Conservation (phyloP, 1,139 yeast species). For the Schizosaccharomyces versatilis region DNA sequence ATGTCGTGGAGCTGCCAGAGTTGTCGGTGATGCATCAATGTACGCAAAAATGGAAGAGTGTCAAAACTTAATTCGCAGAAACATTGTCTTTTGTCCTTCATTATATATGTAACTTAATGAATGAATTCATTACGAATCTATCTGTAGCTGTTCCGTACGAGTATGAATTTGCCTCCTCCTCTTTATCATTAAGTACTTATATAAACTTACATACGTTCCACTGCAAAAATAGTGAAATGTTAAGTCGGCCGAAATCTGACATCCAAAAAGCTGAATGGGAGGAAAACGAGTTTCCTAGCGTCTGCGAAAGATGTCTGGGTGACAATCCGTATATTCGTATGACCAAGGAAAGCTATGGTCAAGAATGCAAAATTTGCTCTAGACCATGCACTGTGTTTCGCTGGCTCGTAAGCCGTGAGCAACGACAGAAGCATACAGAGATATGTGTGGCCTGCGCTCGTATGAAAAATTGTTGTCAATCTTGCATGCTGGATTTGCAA, state of each 20-base stretch:
- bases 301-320: constrained; percentile 18
- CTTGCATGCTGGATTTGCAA: constrained; percentile 61
- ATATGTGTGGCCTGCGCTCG: constrained; percentile 50
- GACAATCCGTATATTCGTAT: constrained; percentile 40
- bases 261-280: constrained; percentile 12
- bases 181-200: no score
- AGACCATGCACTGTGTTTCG: constrained; percentile 63
- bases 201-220: no score
- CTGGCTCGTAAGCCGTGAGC: constrained; percentile 29
- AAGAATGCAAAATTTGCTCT: constrained; percentile 46
- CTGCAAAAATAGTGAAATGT: not conserved
- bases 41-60: constrained; percentile 80
- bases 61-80: constrained; percentile 85
- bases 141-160: no score
- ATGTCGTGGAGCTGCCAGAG: constrained; percentile 80
- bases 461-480: constrained; percentile 64
- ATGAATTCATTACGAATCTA: not conserved
- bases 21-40: constrained; percentile 75
- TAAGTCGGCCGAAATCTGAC: not conserved
- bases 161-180: no score
- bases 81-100: constrained; percentile 91
- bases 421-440: constrained; percentile 15
- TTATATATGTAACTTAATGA: constrained; percentile 36
- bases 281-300: constrained; percentile 26
- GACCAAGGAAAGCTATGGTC: constrained; percentile 53